Conservation (phyloP, 2,329 filamentous ascomycete genomes). For the Colletotrichum coccodes region DNA sequence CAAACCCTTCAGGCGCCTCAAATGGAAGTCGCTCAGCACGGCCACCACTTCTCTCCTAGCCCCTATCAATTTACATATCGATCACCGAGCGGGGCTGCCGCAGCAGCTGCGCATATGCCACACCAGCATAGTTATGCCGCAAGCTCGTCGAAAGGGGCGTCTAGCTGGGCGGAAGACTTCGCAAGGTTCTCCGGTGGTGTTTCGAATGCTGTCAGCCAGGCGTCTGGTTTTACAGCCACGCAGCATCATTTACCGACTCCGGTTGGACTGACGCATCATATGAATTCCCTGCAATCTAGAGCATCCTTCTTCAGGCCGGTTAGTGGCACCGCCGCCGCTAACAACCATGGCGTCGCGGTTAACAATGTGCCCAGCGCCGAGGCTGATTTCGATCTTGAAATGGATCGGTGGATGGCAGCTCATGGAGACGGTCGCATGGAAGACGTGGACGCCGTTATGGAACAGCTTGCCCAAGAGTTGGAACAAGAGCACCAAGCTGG, state of each 20-base stretch:
- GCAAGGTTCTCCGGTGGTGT: neutral
- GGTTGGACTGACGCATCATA: neutral
- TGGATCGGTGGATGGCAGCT: conserved; percentile 52
- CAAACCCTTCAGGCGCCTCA: neutral
- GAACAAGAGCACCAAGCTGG: conserved; percentile 34
- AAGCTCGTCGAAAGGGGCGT: neutral
- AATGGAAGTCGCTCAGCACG: neutral
- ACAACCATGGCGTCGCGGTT: neutral
- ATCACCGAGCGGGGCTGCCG: neutral
- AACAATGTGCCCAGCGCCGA: conserved; percentile 27
- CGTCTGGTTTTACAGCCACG: neutral
- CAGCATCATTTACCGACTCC: neutral
- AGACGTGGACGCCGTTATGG: conserved; percentile 54
- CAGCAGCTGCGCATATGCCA: too few relatives aligned
- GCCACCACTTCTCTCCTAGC: neutral
- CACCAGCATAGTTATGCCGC: neutral
- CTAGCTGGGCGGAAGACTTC: conserved; percentile 31
- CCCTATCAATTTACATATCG: neutral
- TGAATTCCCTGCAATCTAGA: neutral
- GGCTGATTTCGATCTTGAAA: conserved; percentile 52
- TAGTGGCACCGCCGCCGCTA: neutral
- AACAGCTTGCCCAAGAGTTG: conserved; percentile 53
- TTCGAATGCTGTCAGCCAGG: neutral
- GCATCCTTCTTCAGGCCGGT: neutral
- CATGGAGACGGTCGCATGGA: conserved; percentile 47